Percentiles rank a stretch among this genome's conserved stretches.
Conservation (phyloP, 2,329 filamentous ascomycete species). For the Neoscytalidium dimidiatum region DNA sequence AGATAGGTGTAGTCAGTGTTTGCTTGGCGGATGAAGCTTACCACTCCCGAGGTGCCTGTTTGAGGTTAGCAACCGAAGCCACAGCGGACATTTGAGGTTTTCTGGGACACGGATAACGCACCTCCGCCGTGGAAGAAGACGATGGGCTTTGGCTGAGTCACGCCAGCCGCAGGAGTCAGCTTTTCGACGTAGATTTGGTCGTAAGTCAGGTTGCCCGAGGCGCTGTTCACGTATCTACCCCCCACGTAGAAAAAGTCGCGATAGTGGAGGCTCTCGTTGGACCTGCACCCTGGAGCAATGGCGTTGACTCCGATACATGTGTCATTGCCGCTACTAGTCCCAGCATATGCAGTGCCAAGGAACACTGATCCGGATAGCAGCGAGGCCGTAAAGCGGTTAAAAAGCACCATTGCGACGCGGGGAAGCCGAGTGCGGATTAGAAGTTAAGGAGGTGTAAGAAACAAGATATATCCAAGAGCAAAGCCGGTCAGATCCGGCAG, state of each 20-base stretch:
- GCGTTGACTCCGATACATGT: slow-evolving; percentile 14
- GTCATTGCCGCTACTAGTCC: background rate
- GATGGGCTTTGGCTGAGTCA: slow-evolving; percentile 26
- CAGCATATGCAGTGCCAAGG: background rate
- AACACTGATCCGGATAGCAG: slow-evolving; percentile 3
- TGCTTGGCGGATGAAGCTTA: slow-evolving; percentile 1
- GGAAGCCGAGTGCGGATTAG: background rate
- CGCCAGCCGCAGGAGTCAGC: slow-evolving; percentile 38
- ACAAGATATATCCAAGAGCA: background rate
- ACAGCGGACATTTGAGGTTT: background rate
- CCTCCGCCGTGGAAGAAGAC: slow-evolving; percentile 29
- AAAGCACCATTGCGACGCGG: background rate
- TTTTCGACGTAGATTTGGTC: slow-evolving; percentile 59
- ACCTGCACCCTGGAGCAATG: slow-evolving; percentile 24
- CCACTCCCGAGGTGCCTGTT: slow-evolving; percentile 10
- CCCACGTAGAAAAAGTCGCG: slow-evolving; percentile 32
- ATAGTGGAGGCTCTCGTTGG: slow-evolving; percentile 26
- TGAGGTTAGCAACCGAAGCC: background rate
- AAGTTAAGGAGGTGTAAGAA: background rate
- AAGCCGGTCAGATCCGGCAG: background rate
- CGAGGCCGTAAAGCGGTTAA: background rate
- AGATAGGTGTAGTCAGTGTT: no score
- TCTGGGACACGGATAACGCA: background rate
- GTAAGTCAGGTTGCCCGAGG: slow-evolving; percentile 22
- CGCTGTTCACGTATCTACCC: slow-evolving; percentile 28